Evolutionary conservation across 352 stramenopile species (phyloP).

Genomic region (Pythium rhizo-oryzae): DNA sequence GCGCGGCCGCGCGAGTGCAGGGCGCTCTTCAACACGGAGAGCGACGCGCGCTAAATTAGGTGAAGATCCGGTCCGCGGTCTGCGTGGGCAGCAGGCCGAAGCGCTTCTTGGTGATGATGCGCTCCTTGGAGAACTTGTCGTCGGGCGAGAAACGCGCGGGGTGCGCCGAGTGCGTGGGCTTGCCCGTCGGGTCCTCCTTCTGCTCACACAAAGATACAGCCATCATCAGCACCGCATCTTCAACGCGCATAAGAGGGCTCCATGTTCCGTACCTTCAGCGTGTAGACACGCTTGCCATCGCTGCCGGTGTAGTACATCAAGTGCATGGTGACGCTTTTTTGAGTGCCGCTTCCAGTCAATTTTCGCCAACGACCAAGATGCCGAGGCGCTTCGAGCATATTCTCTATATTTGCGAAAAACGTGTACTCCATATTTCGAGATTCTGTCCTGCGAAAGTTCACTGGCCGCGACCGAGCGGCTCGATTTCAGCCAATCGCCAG

Average conservation of each 20-base stretch:
- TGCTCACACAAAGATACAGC: constrained; percentile 31
- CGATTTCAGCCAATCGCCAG: constrained; percentile 18
- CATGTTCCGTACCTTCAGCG: constrained; percentile 92
- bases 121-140: constrained; percentile 99
- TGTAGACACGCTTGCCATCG: constrained; percentile 98
- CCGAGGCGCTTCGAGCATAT: neutral
- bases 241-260: neutral
- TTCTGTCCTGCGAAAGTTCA: constrained; percentile 15
- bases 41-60: constrained; percentile 45
- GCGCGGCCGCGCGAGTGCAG: neutral
- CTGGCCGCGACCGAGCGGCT: constrained; percentile 14
- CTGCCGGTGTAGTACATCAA: constrained; percentile 99
- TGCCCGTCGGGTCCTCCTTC: constrained; percentile 94
- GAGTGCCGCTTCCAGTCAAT: constrained; percentile 23
- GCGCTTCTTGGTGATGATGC: constrained; percentile 98
- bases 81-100: constrained; percentile 98
- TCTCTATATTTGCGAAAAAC: constrained; percentile 7
- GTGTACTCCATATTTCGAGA: neutral
- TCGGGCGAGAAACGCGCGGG: constrained; percentile 98
- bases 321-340: constrained; percentile 89
- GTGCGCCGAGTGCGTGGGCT: constrained; percentile 97
- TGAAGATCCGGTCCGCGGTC: constrained; percentile 86
- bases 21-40: neutral
- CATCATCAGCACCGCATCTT: neutral
- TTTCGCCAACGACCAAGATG: neutral